Conservation (phyloP, 768 basidiomycete genomes). For the Baorangia bicolor region DNA sequence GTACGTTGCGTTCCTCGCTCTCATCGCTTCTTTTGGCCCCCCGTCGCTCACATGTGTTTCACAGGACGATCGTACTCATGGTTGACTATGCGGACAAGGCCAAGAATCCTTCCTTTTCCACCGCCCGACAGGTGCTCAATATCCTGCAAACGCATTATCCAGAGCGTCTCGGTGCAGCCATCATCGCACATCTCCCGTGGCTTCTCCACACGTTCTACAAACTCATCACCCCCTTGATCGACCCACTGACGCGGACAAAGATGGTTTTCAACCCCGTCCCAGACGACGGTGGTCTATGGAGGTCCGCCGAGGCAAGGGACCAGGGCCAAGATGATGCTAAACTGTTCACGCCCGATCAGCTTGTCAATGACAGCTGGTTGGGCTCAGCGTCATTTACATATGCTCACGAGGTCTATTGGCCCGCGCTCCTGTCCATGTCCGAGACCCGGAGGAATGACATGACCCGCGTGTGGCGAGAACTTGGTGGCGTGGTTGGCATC, state of each 20-base stretch:
- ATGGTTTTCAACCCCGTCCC: slow-evolving; percentile 67
- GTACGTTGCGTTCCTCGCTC: slow-evolving; percentile 39
- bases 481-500: slow-evolving; percentile 69
- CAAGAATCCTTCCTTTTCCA: slow-evolving; percentile 50
- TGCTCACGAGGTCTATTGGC: slow-evolving; percentile 75
- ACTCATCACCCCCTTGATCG: slow-evolving; percentile 76
- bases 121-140: slow-evolving; percentile 44
- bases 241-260: slow-evolving; percentile 76
- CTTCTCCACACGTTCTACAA: slow-evolving; percentile 73
- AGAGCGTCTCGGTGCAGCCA: slow-evolving; percentile 74
- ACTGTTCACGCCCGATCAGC: slow-evolving; percentile 66
- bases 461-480: slow-evolving; percentile 60
- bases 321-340: slow-evolving; percentile 15
- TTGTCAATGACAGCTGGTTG: slow-evolving; percentile 70
- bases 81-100: slow-evolving; percentile 76
- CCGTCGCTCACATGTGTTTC: neutral
- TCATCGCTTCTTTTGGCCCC: neutral
- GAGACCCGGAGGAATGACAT: slow-evolving; percentile 48
- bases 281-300: slow-evolving; percentile 27
- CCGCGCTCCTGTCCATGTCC: slow-evolving; percentile 54
- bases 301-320: slow-evolving; percentile 23
- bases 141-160: slow-evolving; percentile 85
- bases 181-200: slow-evolving; percentile 83
- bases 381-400: slow-evolving; percentile 70
- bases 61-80: slow-evolving; percentile 66